Evolutionary conservation across 768 basidiomycete species (phyloP), one percentile per base, ranked within the genome.

Genomic region (Tulasnella sp.): DNA sequence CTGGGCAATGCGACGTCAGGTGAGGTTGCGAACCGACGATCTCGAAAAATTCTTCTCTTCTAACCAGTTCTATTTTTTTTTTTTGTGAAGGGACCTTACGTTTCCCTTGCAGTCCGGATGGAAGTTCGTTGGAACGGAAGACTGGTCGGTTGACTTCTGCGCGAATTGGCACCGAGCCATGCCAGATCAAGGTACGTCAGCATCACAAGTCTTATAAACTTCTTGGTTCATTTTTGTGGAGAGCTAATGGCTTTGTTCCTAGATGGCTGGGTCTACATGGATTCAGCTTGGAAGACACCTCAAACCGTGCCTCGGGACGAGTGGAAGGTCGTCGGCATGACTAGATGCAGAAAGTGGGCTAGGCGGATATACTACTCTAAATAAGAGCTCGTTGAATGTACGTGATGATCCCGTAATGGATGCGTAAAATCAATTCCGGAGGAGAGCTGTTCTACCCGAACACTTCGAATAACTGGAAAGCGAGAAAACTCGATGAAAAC

Each of bases 211-310:
- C 6, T 44, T 6, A 31, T 34, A 5, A 3, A 34, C 31, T 7
- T 75, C 16, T 39, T 8, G 2, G n/a, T n/a, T n/a, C n/a, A n/a
- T n/a, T n/a, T 27, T 46, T 19, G 24, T 71, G 14, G 31, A 5
- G 31, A 7, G 3, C 38, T 40, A 38, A 75, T 77, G 40, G 44
- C 46, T 10, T 48, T 71, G 39, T 39, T 71, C 34, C 18, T 48
- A 91, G 93, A 90, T 82, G 94, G 93, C 3, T 95, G 94, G 93
- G 89, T 93, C 19, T 95, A 95, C 82, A 92, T 92, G 9, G 92
- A 93, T 81, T 93, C 94, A 79, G 86, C 88, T 0, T 95, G 94
- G 94, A 85, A 89, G 6, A 87, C 91, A 78, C 86, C 90, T 14
- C 77, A 85, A 83, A 52, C 85, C 83, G 81, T 81, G 84, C 83